Conservation (phyloP, 2,329 filamentous ascomycete species). For the Sporothrix dimorphospora region DNA sequence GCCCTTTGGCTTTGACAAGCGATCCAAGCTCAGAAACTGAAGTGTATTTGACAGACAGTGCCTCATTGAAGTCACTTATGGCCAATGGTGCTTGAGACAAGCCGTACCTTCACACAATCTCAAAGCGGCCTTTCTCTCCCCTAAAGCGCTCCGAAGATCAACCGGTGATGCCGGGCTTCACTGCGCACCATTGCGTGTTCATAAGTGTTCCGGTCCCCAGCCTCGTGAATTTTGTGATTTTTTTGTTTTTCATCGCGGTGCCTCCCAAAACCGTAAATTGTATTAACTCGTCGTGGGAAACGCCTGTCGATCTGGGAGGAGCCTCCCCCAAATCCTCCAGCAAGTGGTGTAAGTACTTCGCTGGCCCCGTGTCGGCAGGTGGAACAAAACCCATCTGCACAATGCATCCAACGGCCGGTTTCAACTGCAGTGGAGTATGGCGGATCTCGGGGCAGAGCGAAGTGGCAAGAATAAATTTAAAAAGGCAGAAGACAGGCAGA, state of each 20-base stretch:
- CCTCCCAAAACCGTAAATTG: neutral
- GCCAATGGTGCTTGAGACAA: too few species aligned
- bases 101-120: neutral
- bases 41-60: too few species aligned
- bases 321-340: neutral
- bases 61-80: too few species aligned
- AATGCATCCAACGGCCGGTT: constrained; percentile 16
- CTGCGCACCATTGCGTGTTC: neutral
- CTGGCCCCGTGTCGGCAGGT: neutral
- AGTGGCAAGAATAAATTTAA: constrained; percentile 3
- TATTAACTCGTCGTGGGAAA: constrained; percentile 2
- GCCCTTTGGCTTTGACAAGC: neutral
- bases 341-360: neutral
- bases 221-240: neutral
- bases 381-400: constrained; percentile 6
- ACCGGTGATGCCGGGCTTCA: neutral
- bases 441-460: neutral
- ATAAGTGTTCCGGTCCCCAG: neutral
- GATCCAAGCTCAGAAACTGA: neutral
- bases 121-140: neutral
- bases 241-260: neutral
- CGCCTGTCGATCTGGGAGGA: neutral
- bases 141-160: neutral
- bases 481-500: neutral
- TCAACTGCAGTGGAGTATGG: constrained; percentile 4